These are phyloP conservation scores for Phytophthora pisi DNA, from an alignment of 352 stramenopile genomes.

Conservation along the genomic window DNA sequence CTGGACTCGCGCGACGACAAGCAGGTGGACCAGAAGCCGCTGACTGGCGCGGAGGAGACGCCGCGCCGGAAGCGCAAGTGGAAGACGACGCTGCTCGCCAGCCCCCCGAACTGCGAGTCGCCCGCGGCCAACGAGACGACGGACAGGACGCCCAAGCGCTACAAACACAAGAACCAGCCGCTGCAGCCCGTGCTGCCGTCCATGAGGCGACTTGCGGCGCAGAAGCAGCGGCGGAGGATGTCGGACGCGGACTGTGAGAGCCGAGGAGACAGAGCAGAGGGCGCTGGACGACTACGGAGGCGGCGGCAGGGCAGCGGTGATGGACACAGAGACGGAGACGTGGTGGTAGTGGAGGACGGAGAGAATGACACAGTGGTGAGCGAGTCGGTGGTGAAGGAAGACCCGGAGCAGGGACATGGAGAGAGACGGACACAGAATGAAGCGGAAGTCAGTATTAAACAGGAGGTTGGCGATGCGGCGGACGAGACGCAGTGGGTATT, in stretches of 20 bases:
- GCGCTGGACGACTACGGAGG: constrained; percentile 15
- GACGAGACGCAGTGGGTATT: constrained; percentile 59
- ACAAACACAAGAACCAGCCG: constrained; percentile 40
- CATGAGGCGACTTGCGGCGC: constrained; percentile 51
- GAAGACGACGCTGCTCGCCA: constrained; percentile 63
- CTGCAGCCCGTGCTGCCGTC: constrained; percentile 57
- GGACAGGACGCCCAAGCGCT: constrained; percentile 24
- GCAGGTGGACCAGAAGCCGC: constrained; percentile 17
- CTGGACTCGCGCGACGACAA: constrained; percentile 6
- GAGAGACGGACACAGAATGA: constrained; percentile 2
- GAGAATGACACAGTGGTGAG: constrained; percentile 5
- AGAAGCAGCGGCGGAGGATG: constrained; percentile 44
- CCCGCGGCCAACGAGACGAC: constrained; percentile 5
- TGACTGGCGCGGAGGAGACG: background rate
- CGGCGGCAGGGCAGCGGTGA: constrained; percentile 21
- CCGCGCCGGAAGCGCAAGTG: constrained; percentile 70
- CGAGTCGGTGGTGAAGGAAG: constrained; percentile 19
- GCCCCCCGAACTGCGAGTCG: constrained; percentile 12
- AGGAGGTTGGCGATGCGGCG: constrained; percentile 23
- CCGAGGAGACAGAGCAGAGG: constrained; percentile 19
- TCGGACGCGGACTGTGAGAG: constrained; percentile 38
- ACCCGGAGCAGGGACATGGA: constrained; percentile 7
- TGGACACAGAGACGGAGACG: constrained; percentile 9
- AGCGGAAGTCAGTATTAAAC: constrained; percentile 22
- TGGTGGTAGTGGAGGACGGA: constrained; percentile 12